Conservation (phyloP, 73 alveolate genomes). For the Tetrahymena thermophila region DNA sequence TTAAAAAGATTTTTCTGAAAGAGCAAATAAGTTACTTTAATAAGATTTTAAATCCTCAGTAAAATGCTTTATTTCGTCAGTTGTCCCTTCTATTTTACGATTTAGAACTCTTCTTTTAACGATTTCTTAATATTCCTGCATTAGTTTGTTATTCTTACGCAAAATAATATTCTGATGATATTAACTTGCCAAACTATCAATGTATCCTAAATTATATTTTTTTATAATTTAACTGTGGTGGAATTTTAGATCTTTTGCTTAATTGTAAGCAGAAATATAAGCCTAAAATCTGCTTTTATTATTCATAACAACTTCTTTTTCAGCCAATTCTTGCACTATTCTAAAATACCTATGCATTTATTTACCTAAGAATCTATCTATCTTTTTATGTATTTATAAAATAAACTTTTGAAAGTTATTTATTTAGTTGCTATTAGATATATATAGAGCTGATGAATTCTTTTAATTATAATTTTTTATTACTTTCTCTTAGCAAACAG, state of each 20-base stretch:
- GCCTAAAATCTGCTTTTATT: background rate
- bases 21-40: background rate
- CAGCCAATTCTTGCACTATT: background rate
- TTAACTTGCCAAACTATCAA: background rate
- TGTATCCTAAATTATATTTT: background rate
- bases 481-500: too few relatives aligned
- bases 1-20: background rate
- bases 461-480: too few relatives aligned
- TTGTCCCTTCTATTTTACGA: background rate
- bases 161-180: background rate
- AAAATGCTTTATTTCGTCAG: background rate
- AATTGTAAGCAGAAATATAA: background rate
- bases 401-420: too few relatives aligned
- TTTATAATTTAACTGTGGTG: background rate
- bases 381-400: too few relatives aligned
- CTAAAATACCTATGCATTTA: background rate
- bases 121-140: background rate
- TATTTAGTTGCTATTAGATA: too few relatives aligned
- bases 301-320: background rate
- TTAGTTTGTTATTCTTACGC: background rate
- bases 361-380: too few relatives aligned
- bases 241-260: background rate
- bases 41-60: background rate
- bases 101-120: background rate
- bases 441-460: too few relatives aligned